Percentiles rank a stretch among this genome's conserved stretches.
Conservation (phyloP, 257 asterid genomes). For the Nicotiana undulata region DNA sequence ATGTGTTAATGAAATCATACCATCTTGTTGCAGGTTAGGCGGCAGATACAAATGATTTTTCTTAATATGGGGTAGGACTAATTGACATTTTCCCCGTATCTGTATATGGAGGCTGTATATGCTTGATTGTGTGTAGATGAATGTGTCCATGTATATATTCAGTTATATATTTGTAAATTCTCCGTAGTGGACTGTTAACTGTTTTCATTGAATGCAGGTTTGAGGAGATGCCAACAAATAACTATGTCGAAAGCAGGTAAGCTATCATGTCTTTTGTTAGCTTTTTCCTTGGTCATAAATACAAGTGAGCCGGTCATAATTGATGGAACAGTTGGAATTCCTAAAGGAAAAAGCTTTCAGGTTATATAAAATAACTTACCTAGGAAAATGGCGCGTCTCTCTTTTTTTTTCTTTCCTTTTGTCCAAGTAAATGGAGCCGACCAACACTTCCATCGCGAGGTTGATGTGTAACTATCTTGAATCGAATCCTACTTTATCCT, state of each 20-base stretch:
- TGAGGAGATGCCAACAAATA: constrained; percentile 98
- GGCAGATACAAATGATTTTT: constrained; percentile 83
- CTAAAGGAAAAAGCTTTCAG: background rate
- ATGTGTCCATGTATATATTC: background rate
- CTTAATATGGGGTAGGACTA: constrained; percentile 77
- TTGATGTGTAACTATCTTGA: background rate
- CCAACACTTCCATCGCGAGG: background rate
- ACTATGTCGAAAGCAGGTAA: constrained; percentile 95
- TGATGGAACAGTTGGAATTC: background rate
- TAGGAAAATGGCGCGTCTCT: no score
- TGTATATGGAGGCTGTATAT: constrained; percentile 2
- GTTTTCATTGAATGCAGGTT: constrained; percentile 38
- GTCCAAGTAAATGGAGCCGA: background rate
- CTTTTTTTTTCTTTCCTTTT: background rate
- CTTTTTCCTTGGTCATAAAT: background rate
- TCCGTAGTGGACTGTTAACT: background rate
- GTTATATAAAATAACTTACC: background rate
- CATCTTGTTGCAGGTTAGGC: constrained; percentile 57
- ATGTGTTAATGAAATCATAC: background rate
- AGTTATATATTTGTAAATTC: background rate
- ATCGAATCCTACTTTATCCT: background rate
- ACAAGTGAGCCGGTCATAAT: background rate
- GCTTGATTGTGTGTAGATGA: background rate
- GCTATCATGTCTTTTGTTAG: background rate
- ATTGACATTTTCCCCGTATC: background rate